These are phyloP conservation scores for Lippia alba DNA, from an alignment of 305 asterid species.

Conservation along the genomic window DNA sequence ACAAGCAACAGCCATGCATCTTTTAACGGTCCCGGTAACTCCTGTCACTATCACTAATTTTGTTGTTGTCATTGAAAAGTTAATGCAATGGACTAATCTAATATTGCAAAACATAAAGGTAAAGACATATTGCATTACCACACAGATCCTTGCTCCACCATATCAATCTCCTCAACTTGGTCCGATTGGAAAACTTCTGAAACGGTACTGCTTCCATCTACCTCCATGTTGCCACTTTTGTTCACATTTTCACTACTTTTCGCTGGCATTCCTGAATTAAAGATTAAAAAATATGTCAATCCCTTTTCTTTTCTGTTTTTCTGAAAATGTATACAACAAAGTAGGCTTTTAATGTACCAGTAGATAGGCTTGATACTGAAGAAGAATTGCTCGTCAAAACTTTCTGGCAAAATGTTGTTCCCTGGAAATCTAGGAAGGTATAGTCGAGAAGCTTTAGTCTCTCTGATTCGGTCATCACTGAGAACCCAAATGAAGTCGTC, in stretches of 20 bases:
- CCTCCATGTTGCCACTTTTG: constrained; percentile 33
- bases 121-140: constrained; percentile 45
- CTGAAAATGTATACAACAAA: constrained; percentile 10
- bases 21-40: neutral
- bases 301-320: neutral
- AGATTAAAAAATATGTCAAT: constrained; percentile 13
- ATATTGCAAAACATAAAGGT: constrained; percentile 17
- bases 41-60: neutral
- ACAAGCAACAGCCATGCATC: constrained; percentile 1
- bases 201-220: constrained; percentile 46
- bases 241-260: constrained; percentile 34
- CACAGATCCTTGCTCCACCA: constrained; percentile 46
- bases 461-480: constrained; percentile 64
- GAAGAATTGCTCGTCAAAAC: constrained; percentile 40
- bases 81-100: constrained; percentile 3
- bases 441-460: constrained; percentile 54
- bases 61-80: constrained; percentile 1
- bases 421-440: constrained; percentile 83
- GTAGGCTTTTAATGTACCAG: constrained; percentile 50
- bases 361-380: constrained; percentile 39
- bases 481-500: constrained; percentile 83
- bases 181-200: constrained; percentile 58
- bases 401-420: constrained; percentile 81
- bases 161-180: constrained; percentile 42
- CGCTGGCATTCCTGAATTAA: constrained; percentile 48